Evolutionary conservation across 1,284 basidiomycete species (phyloP), one percentile per base, ranked within the genome.

Genomic region (Inonotus hispidus): DNA sequence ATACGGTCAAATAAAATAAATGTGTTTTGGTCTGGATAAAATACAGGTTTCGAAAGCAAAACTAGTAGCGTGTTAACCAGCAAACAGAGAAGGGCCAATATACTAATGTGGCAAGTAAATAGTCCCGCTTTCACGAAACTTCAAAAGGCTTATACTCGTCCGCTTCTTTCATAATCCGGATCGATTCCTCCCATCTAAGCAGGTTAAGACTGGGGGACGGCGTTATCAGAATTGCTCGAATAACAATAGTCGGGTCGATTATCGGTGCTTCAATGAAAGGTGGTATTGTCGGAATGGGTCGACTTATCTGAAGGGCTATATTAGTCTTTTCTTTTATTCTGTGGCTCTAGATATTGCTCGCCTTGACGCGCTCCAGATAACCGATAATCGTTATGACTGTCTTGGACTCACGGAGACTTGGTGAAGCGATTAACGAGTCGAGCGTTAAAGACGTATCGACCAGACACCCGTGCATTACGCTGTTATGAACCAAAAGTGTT

Each of bases 191-290:
- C 62, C 62, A 63, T 10, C 56, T 21, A 11, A 4, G 16, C 21
- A 63, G 21, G 19, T 63, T 59, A 16, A 63, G 53, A 29, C 60
- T 58, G 43, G 62, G 58, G 3, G 46, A 37, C 14, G 62, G 58
- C 32, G 46, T 56, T 14, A 63, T 47, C n/a, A 63, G 29, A 43
- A 63, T 53, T 19, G 62, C 58, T 39, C 58, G 58, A 32, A 63
- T 27, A 13, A 59, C 23, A 13, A 63, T 11, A 3, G 23, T 50
- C 4, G 54, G 35, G 29, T 63, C 46, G 23, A 63, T 35, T 25
- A 39, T 45, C 27, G 62, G 62, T 10, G 53, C 53, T 16, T 60
- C 58, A 8, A 58, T 50, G 41, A 60, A 60, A 13, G 62, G 45
- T 19, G 62, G 62, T 0, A 63, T 52, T 6, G n/a, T 59, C 13